Evolutionary conservation across 1,284 basidiomycete species (phyloP), one percentile per base, ranked within the genome.

Genomic region (Rugosomyces carneus): DNA sequence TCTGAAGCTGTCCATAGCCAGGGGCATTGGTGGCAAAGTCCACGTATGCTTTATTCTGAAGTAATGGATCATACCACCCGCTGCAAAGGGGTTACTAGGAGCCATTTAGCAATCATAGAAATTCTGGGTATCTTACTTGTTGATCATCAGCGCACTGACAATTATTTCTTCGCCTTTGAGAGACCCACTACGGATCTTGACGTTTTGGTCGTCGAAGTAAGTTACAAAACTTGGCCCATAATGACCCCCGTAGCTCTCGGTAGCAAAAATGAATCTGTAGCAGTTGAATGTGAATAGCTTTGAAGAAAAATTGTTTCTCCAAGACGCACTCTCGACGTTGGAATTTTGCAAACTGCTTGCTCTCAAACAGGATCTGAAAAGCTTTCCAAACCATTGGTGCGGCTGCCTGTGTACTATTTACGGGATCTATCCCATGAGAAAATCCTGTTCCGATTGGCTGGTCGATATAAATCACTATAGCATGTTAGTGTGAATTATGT

Each of bases 221-320:
- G 76, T 74, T 23, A 83, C 77, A 55, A 80, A 84, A 45, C 69
- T 70, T 16, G 79, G 80, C 1, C 75, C 81, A 53, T 82, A 85
- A 56, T 84, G 81, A 0, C 83, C 82, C 2, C 81, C 81, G 48
- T 82, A 84, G 47, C 79, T 81, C 57, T 84, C 80, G 0, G 79
- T 79, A 0, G 76, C 70, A 44, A 81, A 71, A n/a, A 81, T 71
- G 53, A 83, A 81, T 49, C 80, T 81, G 29, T n/a, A n/a, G n/a
- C n/a, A n/a, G n/a, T n/a, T n/a, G n/a, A n/a, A n/a, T n/a, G n/a
- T n/a, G n/a, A n/a, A n/a, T n/a, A n/a, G n/a, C n/a, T n/a, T n/a
- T n/a, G n/a, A n/a, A n/a, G n/a, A n/a, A n/a, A n/a, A n/a, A n/a
- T n/a, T n/a, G n/a, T n/a, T n/a, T n/a, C n/a, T n/a, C n/a, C n/a